Evolutionary conservation across 345 rosid species (phyloP).

Genomic region (Lepidium aucheri): DNA sequence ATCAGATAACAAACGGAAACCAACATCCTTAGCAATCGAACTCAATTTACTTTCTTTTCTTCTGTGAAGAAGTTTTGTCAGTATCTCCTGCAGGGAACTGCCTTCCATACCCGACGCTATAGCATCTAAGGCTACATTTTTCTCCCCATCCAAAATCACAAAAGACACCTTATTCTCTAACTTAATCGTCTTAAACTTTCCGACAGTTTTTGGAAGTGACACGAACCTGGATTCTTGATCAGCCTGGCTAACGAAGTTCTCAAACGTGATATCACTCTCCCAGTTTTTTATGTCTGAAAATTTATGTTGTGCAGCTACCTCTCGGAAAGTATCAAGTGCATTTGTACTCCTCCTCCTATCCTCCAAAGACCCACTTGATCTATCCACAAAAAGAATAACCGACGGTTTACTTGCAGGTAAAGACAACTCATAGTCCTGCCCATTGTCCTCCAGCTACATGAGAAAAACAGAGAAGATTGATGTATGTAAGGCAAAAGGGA

Average conservation of each 20-base stretch:
- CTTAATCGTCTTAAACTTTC: conserved; percentile 35
- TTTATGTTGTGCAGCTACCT: conserved; percentile 45
- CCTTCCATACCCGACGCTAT: conserved; percentile 48
- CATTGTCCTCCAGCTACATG: conserved; percentile 56
- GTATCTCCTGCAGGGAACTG: conserved; percentile 63
- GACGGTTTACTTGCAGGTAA: conserved; percentile 72
- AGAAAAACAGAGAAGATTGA: conserved; percentile 3
- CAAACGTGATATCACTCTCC: conserved; percentile 26
- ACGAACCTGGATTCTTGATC: conserved; percentile 25
- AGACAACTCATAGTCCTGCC: conserved; percentile 38
- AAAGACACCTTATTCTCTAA: conserved; percentile 61
- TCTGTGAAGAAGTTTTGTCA: conserved; percentile 53
- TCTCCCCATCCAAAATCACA: conserved; percentile 60
- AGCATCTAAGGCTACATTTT: conserved; percentile 41
- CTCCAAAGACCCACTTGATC: conserved; percentile 51
- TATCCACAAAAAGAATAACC: conserved; percentile 74
- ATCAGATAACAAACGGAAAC: conserved; percentile 76
- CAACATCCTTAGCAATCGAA: conserved; percentile 73
- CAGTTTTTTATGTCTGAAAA: conserved; percentile 22
- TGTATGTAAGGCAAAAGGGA: neutral
- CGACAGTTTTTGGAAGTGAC: conserved; percentile 43
- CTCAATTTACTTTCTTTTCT: conserved; percentile 55
- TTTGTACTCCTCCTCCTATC: conserved; percentile 49
- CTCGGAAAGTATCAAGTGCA: conserved; percentile 60
- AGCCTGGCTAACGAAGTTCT: conserved; percentile 30